Percentiles rank a stretch among this genome's conserved stretches.
These are phyloP conservation scores for Casaregolazyma lundiana DNA, from an alignment of 1,139 yeast species.

Conservation along the genomic window DNA sequence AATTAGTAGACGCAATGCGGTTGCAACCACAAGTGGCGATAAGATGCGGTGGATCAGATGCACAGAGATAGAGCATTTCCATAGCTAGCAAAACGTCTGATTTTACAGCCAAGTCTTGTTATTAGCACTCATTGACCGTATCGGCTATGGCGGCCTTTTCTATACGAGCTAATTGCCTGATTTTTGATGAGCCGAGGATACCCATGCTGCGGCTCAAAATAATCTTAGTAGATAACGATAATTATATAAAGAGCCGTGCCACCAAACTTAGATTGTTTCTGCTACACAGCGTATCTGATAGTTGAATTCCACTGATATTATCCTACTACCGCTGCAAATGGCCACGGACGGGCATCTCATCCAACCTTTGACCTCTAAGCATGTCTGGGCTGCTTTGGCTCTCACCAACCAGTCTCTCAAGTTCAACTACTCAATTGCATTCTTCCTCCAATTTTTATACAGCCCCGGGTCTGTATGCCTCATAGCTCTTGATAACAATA, in stretches of 20 bases:
- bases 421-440: constrained; percentile 17
- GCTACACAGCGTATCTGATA: neutral
- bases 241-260: too few relatives aligned
- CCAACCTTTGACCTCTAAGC: constrained; percentile 4
- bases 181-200: neutral
- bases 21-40: too few relatives aligned
- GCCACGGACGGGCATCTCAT: neutral
- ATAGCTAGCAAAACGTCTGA: too few relatives aligned
- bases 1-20: too few relatives aligned
- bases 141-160: neutral
- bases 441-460: constrained; percentile 23
- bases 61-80: too few relatives aligned
- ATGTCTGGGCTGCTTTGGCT: constrained; percentile 15
- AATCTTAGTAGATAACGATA: neutral
- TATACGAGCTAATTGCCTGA: neutral
- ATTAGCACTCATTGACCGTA: neutral
- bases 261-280: neutral
- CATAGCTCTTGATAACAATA: constrained; percentile 12
- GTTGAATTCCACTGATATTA: neutral
- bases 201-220: neutral
- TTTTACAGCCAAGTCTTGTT: too few relatives aligned
- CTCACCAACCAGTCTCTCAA: constrained; percentile 18
- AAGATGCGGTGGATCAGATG: too few relatives aligned
- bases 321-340: neutral
- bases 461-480: constrained; percentile 15